These are phyloP conservation scores for Pleurotus cornucopiae DNA, from an alignment of 768 basidiomycete species.

Conservation along the genomic window DNA sequence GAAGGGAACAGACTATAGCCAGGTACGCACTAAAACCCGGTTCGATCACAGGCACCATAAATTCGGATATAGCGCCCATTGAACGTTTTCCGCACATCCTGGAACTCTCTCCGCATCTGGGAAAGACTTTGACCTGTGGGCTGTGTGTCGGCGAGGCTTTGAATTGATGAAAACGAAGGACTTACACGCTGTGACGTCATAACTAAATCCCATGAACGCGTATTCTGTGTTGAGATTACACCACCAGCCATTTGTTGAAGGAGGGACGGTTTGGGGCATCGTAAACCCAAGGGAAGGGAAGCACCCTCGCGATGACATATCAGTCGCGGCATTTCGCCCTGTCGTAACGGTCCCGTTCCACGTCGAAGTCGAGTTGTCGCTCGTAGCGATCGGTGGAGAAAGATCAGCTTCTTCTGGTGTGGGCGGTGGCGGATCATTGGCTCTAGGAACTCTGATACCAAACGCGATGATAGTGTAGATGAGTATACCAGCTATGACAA, in stretches of 20 bases:
- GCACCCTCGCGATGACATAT: slow-evolving; percentile 22
- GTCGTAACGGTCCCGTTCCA: background rate
- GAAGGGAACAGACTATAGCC: background rate
- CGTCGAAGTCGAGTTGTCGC: background rate
- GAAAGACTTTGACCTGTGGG: slow-evolving; percentile 50
- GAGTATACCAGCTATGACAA: slow-evolving; percentile 5
- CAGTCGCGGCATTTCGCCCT: background rate
- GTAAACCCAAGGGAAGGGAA: slow-evolving; percentile 42
- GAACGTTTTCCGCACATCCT: slow-evolving; percentile 54
- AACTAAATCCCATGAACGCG: slow-evolving; percentile 75
- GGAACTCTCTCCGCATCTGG: slow-evolving; percentile 51
- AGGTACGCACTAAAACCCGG: slow-evolving; percentile 40
- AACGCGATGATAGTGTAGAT: slow-evolving; percentile 3
- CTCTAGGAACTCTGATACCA: background rate
- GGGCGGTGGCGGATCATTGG: background rate
- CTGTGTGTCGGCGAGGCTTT: no score
- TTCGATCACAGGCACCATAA: slow-evolving; percentile 42
- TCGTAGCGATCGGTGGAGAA: background rate
- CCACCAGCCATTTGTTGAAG: slow-evolving; percentile 54
- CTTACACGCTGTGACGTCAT: slow-evolving; percentile 65
- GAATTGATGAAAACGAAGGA: slow-evolving; percentile 1
- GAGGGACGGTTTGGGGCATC: slow-evolving; percentile 50
- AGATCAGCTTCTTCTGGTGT: background rate
- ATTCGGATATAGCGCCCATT: slow-evolving; percentile 64
- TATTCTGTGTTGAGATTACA: slow-evolving; percentile 62